Base-by-base conservation (phyloP, 352 stramenopile species). In the Phytopythium ostracodes region DNA sequence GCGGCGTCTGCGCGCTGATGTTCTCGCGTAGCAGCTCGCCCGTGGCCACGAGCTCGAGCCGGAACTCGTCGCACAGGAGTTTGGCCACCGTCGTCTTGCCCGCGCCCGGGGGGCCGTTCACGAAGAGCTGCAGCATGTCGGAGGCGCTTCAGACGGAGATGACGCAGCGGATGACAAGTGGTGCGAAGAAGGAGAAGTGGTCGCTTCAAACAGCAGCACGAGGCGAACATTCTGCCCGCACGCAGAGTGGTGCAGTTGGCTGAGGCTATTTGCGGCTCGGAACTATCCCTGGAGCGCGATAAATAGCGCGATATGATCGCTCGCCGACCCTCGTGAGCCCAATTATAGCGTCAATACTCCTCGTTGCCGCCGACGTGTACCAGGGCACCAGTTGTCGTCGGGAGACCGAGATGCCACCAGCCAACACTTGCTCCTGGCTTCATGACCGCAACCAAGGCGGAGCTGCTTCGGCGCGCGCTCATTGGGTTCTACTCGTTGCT, bases 81-180 rank as follows among this genome's bases (percentile, higher is more conserved):
- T 87, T 86, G 56, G 70, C 74, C 3, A 93, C 60, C 56, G 81
- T 87, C 25, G 81, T 88, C 70, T 93, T 93, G 36, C 81, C 81
- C 4, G 70, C 72, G 0, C 84, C 84, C 4, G 84, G 84, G 0
- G 81, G 84, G 4, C 79, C 84, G 62, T 81, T 90, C 38, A 92
- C 70, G 25, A 91, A 88, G 22, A 90, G 51, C 56, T 91, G 80
- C 18, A 93, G 77, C 72, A 87, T 82, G 3, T 38, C 9, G 31
- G 31, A 9, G 31, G 31, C 31, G 31, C 9, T 36, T 10, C 4
- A 36, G 31, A 9, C 9, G 4, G 31, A 36, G 31, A 36, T 36
- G 31, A 36, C 31, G 10, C 33, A 38, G 47, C 44, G 2, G 11
- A 20, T 25, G 10, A 7, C 11, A 25, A 51, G 8, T 51, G 44